A percentile compares a stretch with the other conserved stretches of the same genome.
Conservation (phyloP, 2,329 filamentous ascomycete species). For the Gnomoniopsis smithogilvyi region DNA sequence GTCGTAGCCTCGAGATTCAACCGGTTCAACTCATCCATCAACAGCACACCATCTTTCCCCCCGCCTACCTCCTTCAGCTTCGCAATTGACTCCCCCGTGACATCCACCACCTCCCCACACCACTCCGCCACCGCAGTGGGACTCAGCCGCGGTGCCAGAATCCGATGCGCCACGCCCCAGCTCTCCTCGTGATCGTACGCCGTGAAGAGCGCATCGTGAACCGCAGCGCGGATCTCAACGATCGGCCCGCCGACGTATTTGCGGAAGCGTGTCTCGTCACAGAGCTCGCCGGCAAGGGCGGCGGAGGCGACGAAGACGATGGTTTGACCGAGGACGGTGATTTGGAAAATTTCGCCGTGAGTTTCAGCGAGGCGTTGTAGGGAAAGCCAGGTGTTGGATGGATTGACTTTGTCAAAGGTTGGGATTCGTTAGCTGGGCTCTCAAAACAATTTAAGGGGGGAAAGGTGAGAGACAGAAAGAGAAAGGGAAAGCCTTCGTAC, state of each 20-base stretch:
- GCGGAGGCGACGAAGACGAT: conserved; percentile 40
- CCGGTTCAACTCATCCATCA: conserved; percentile 48
- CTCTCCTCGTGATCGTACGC: conserved; percentile 44
- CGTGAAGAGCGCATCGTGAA: conserved; percentile 51
- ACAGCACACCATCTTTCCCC: conserved; percentile 29
- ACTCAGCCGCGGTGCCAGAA: conserved; percentile 45
- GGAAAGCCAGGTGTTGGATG: conserved; percentile 47
- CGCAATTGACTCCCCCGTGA: conserved; percentile 44
- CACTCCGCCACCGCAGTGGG: conserved; percentile 28
- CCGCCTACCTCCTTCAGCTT: conserved; percentile 38
- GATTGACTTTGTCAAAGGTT: conserved; percentile 30
- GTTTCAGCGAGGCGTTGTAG: conserved; percentile 45
- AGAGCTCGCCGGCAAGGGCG: conserved; percentile 40
- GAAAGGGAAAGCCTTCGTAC: neutral
- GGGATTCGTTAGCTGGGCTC: neutral
- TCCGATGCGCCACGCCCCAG: conserved; percentile 51
- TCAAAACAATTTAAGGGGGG: neutral
- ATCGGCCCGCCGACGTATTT: conserved; percentile 52
- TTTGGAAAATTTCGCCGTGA: conserved; percentile 46
- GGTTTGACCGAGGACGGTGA: conserved; percentile 36
- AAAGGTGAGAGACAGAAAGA: neutral
- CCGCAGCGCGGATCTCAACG: conserved; percentile 47
- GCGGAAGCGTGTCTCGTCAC: conserved; percentile 51
- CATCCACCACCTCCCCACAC: conserved; percentile 47
- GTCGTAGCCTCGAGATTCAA: conserved; percentile 51